phyloP scores from a whole-genome alignment of 371 early-diverging fungal genomes.

The Mortierella sp. region DNA sequence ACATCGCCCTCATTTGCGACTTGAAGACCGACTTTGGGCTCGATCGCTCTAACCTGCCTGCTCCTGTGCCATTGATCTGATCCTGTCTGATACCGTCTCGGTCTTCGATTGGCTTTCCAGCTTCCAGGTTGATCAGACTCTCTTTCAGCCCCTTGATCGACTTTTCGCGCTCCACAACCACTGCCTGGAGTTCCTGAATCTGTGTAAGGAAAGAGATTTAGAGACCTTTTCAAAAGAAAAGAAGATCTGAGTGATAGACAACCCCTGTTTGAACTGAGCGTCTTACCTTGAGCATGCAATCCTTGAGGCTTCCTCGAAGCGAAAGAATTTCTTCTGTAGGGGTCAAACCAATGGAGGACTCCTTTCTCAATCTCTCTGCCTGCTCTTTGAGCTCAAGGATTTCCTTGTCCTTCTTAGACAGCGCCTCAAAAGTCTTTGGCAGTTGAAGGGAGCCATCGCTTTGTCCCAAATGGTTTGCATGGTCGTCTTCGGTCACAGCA shows the following conservation, averaged over 20 bases:
- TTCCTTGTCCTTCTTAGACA: conserved; percentile 50
- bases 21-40: conserved; percentile 28
- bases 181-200: conserved; percentile 40
- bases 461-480: conserved; percentile 21
- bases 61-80: neutral
- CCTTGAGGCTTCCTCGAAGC: conserved; percentile 50
- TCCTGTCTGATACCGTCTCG: conserved; percentile 3
- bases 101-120: conserved; percentile 30
- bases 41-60: conserved; percentile 25
- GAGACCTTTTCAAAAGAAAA: no score
- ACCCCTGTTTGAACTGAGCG: no score
- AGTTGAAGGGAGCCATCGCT: conserved; percentile 41
- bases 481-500: conserved; percentile 41
- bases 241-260: no score
- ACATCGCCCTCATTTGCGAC: conserved; percentile 40
- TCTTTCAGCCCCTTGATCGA: conserved; percentile 49
- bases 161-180: conserved; percentile 30
- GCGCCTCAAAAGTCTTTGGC: conserved; percentile 49
- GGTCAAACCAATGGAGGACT: conserved; percentile 22
- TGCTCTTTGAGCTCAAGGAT: conserved; percentile 46
- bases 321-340: conserved; percentile 44
- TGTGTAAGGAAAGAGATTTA: neutral
- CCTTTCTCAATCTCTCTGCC: conserved; percentile 30
- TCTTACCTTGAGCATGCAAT: conserved; percentile 37
- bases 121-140: conserved; percentile 35